Conservation (phyloP, 2,329 filamentous ascomycete genomes). For the Pezicula neosporulosa region DNA sequence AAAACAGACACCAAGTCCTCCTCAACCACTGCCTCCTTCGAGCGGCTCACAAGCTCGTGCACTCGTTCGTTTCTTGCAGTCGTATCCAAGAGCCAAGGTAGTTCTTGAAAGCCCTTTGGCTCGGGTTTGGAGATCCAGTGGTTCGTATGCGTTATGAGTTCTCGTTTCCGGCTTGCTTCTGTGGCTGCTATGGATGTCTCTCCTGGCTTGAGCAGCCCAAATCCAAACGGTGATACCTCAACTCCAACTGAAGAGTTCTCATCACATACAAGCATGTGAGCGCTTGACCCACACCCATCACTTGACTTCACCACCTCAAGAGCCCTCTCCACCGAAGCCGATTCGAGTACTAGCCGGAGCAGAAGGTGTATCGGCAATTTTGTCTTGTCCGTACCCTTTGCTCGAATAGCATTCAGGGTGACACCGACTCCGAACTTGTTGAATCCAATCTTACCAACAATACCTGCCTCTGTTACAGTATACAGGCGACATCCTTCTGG, state of each 20-base stretch:
- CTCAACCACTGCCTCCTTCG: not conserved
- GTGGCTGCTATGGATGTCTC: not conserved
- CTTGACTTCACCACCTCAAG: not conserved
- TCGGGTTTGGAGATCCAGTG: not conserved
- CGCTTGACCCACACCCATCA: not conserved
- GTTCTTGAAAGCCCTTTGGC: not conserved
- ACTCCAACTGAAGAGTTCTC: not conserved
- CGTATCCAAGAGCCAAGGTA: not conserved
- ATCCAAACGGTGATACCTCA: not conserved
- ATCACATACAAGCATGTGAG: not conserved
- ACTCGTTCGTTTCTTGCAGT: not conserved
- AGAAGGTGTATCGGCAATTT: slow-evolving; percentile 51
- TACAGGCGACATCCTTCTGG: not conserved
- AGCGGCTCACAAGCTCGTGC: not conserved
- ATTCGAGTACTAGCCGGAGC: slow-evolving; percentile 46
- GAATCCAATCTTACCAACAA: slow-evolving; percentile 44
- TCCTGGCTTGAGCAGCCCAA: not conserved
- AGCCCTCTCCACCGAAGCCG: not conserved
- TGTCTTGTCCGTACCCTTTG: slow-evolving; percentile 39
- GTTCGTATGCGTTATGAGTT: not conserved
- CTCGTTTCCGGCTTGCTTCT: not conserved
- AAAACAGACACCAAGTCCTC: not conserved
- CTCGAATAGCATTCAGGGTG: slow-evolving; percentile 50
- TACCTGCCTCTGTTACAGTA: slow-evolving; percentile 9
- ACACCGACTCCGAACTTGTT: slow-evolving; percentile 49